A percentile compares a stretch with the other conserved stretches of the same genome.
phyloP scores from a whole-genome alignment of 75 land plant genomes.

The Chamaecyparis obtusa region DNA sequence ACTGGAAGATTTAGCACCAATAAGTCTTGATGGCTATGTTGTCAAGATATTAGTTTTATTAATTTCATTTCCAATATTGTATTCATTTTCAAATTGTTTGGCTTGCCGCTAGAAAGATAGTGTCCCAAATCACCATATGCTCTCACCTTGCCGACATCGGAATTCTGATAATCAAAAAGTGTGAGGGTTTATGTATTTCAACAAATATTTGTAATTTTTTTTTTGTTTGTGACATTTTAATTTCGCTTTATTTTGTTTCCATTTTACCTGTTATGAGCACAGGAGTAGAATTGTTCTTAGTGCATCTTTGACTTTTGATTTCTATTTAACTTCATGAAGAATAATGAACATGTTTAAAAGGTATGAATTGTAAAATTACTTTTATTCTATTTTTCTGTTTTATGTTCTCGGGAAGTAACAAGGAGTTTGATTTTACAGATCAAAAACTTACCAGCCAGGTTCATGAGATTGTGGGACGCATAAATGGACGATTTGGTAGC shows the following conservation, averaged over 20 bases:
- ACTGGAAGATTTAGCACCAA: too few species aligned
- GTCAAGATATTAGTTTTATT: too few species aligned
- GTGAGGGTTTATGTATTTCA: too few species aligned
- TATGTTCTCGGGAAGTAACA: background rate
- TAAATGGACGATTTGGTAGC: constrained; percentile 54
- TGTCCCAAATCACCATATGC: too few species aligned
- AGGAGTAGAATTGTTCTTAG: background rate
- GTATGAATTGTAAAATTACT: background rate
- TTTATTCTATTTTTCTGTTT: background rate
- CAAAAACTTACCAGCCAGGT: constrained; percentile 56
- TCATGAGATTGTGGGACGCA: constrained; percentile 56
- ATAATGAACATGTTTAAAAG: background rate
- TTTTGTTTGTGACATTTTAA: background rate
- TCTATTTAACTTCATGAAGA: constrained; percentile 7
- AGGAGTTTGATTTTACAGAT: constrained; percentile 24
- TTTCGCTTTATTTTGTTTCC: background rate
- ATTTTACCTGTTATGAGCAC: background rate
- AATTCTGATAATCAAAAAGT: too few species aligned
- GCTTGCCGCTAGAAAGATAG: too few species aligned
- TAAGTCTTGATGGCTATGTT: too few species aligned
- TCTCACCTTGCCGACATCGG: too few species aligned
- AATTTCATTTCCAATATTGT: too few species aligned
- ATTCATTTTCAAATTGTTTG: too few species aligned
- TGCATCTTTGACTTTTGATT: background rate
- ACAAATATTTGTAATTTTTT: too few species aligned